A percentile compares a stretch with the other conserved stretches of the same genome.
Conservation (phyloP, 352 stramenopile species). For the Phytophthora lateralis region DNA sequence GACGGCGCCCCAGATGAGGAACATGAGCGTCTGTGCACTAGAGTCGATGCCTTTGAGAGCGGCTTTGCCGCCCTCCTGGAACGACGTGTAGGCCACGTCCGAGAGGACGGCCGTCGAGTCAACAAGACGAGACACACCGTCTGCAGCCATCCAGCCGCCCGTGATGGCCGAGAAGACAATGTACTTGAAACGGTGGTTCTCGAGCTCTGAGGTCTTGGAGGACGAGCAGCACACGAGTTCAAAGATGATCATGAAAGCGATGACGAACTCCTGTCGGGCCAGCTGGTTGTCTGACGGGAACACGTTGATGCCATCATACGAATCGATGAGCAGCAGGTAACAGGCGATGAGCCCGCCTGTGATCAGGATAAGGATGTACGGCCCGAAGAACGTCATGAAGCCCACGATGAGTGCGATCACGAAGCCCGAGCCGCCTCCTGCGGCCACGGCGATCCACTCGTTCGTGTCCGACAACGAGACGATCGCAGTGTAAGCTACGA, state of each 20-base stretch:
- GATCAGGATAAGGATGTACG: slow-evolving; percentile 68
- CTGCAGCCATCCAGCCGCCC: slow-evolving; percentile 77
- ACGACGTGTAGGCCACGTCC: slow-evolving; percentile 62
- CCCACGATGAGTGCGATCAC: slow-evolving; percentile 66
- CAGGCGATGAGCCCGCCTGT: slow-evolving; percentile 71
- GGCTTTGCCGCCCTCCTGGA: slow-evolving; percentile 62
- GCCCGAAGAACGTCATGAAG: slow-evolving; percentile 78
- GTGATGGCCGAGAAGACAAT: slow-evolving; percentile 75
- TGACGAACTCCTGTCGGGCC: slow-evolving; percentile 86
- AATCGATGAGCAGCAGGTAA: slow-evolving; percentile 84
- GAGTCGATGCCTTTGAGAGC: slow-evolving; percentile 59
- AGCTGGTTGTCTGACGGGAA: slow-evolving; percentile 78
- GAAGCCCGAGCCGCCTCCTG: slow-evolving; percentile 65
- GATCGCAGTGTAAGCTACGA: slow-evolving; percentile 72
- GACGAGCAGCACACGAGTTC: slow-evolving; percentile 76
- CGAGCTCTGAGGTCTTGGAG: slow-evolving; percentile 82
- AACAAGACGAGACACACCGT: slow-evolving; percentile 78
- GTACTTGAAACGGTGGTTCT: slow-evolving; percentile 92
- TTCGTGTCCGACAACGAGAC: slow-evolving; percentile 65
- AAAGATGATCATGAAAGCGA: slow-evolving; percentile 90
- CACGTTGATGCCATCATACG: slow-evolving; percentile 63
- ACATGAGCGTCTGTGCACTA: slow-evolving; percentile 72
- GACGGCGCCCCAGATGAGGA: slow-evolving; percentile 77
- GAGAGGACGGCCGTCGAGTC: slow-evolving; percentile 65
- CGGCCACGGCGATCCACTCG: slow-evolving; percentile 74